phyloP scores from a whole-genome alignment of 768 basidiomycete genomes.

The Mycena latifolia region DNA sequence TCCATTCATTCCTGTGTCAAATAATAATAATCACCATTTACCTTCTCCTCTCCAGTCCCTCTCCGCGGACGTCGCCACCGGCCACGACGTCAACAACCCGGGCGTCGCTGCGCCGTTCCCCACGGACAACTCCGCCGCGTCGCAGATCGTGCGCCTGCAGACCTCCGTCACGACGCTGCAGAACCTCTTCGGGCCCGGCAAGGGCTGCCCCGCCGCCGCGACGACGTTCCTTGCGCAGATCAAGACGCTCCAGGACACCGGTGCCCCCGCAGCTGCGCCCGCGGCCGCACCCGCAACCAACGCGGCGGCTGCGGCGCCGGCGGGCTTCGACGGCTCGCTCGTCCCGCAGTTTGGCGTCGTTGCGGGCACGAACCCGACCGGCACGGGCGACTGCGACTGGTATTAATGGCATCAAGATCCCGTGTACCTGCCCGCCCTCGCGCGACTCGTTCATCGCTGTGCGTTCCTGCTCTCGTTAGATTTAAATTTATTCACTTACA shows the following conservation, averaged over 20 bases:
- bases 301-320: background rate
- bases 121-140: constrained; percentile 63
- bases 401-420: background rate
- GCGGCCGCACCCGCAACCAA: background rate
- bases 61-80: constrained; percentile 68
- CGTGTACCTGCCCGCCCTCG: background rate
- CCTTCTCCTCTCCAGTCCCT: constrained; percentile 51
- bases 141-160: constrained; percentile 67
- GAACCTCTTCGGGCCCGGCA: constrained; percentile 76
- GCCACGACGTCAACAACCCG: constrained; percentile 76
- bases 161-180: constrained; percentile 76
- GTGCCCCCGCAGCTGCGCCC: background rate
- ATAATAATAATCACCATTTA: too few species aligned
- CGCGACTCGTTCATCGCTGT: background rate
- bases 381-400: background rate
- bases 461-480: background rate
- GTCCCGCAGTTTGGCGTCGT: background rate
- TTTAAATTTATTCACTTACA: background rate
- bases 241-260: background rate
- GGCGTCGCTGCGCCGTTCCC: constrained; percentile 71
- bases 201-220: constrained; percentile 71
- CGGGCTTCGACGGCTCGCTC: background rate
- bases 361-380: background rate
- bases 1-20: too few species aligned
- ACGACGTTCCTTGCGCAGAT: background rate